Base-by-base conservation (phyloP, 306 rosid species). In the Myrica gale region DNA sequence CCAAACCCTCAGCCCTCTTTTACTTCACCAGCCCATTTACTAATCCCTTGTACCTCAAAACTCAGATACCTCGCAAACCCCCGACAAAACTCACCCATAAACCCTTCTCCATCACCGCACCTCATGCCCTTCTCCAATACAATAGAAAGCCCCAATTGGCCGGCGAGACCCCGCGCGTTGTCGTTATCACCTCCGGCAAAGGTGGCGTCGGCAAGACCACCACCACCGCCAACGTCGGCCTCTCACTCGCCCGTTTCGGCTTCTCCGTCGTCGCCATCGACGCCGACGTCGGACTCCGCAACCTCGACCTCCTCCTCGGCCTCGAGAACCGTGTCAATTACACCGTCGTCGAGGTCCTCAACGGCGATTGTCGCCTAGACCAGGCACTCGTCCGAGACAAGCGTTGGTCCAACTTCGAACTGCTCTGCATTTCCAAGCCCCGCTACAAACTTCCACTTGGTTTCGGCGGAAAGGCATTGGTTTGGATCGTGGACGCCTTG, bases 151-250 rank as follows among this genome's bases (percentile, higher is more conserved):
- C 98, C 26, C 81, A 92, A n/a, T 77, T 96, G 69, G 67, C 99
- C 66, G 99, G 99, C 11, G 91, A 91, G 0, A 96, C 96, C 8
- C 99, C 99, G 0, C 97, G 99, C 39, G 91, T 92, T 15, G 87
- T 81, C n/a, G 99, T 96, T 68, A 89, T 96, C 55, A 95, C 97
- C 69, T 95, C 99, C 51, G 97, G 97, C 0, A 92, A 95, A 61
- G 99, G 97, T 17, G 97, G 99, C 69, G 99, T 95, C 0, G 97
- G 97, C 4, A 95, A 95, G 68, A 92, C 99, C 61, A 95, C 97
- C 46, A 92, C 99, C 73, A 89, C 97, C 9, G 98, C 99, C 60
- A 96, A 96, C 69, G 87, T 92, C 41, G 99, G 97, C 61, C 96
- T 96, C 78, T 96, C 99, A 21, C 89, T 96, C 8, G 98, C 99